phyloP scores from a whole-genome alignment of 805 yeast species.

The Kodamaea lidongshanica region DNA sequence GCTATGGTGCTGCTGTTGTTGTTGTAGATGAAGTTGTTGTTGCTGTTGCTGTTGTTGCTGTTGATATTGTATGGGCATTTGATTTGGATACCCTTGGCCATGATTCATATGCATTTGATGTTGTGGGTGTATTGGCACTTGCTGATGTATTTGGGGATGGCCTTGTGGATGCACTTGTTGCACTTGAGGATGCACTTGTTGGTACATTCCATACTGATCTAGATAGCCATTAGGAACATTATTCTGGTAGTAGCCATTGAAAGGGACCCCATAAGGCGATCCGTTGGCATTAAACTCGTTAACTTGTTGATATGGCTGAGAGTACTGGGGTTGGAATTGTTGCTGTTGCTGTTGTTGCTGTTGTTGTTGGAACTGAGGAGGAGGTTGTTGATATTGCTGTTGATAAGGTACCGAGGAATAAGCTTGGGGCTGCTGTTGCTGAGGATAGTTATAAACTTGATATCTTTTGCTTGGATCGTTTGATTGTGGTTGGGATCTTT shows the following conservation, averaged over 20 bases:
- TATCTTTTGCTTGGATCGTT: conserved; percentile 11
- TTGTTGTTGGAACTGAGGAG: conserved; percentile 4
- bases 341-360: conserved; percentile 5
- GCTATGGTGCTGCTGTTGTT: conserved; percentile 2
- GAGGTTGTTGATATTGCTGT: conserved; percentile 4
- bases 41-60: neutral
- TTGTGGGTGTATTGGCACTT: conserved; percentile 3
- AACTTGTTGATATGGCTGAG: conserved; percentile 5
- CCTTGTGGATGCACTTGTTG: no score
- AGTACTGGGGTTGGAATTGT: conserved; percentile 3
- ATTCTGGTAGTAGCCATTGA: conserved; percentile 9
- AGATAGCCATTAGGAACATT: conserved; percentile 1
- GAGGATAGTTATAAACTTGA: conserved; percentile 20
- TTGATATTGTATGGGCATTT: neutral
- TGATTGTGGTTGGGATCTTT: conserved; percentile 4
- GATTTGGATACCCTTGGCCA: conserved; percentile 1
- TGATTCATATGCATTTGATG: no score
- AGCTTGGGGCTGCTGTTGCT: conserved; percentile 9
- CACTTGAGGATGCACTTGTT: no score
- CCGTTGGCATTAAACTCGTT: conserved; percentile 3
- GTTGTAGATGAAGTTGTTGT: conserved; percentile 5
- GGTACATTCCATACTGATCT: conserved; percentile 1
- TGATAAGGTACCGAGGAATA: no score
- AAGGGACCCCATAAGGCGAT: conserved; percentile 21
- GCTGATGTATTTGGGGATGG: conserved; percentile 8